phyloP scores from a whole-genome alignment of 164 flowering plant genomes.

The Annona squamosa region DNA sequence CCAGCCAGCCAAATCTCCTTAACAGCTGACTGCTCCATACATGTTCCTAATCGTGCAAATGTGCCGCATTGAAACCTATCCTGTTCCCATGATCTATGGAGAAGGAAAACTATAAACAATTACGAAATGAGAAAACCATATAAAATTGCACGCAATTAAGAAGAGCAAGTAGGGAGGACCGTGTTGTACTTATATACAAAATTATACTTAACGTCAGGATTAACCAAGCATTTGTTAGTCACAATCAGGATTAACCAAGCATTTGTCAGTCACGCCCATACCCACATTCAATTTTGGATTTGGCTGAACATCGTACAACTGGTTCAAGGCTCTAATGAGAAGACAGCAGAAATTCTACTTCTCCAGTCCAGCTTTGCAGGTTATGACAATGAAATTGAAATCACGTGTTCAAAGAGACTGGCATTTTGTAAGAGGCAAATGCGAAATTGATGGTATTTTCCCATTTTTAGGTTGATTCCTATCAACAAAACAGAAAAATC shows the following conservation, averaged over 20 bases:
- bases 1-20: too few relatives aligned
- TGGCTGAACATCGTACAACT: neutral
- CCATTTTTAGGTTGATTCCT: neutral
- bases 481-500: neutral
- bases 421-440: neutral
- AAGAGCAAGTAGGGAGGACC: too few relatives aligned
- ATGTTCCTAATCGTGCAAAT: too few relatives aligned
- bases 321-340: neutral
- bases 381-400: neutral
- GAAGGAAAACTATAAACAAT: too few relatives aligned
- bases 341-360: neutral
- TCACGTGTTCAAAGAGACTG: neutral
- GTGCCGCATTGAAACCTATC: too few relatives aligned
- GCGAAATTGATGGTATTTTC: neutral
- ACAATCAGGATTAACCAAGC: neutral
- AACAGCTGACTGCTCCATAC: too few relatives aligned
- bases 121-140: too few relatives aligned
- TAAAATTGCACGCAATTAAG: too few relatives aligned
- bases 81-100: too few relatives aligned
- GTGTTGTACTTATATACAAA: too few relatives aligned
- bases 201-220: too few relatives aligned
- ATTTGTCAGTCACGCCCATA: neutral
- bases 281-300: neutral
- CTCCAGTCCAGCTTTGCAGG: neutral
- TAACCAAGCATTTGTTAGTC: neutral